Conservation (phyloP, 2,329 filamentous ascomycete species). For the Polytolypa hystricis region DNA sequence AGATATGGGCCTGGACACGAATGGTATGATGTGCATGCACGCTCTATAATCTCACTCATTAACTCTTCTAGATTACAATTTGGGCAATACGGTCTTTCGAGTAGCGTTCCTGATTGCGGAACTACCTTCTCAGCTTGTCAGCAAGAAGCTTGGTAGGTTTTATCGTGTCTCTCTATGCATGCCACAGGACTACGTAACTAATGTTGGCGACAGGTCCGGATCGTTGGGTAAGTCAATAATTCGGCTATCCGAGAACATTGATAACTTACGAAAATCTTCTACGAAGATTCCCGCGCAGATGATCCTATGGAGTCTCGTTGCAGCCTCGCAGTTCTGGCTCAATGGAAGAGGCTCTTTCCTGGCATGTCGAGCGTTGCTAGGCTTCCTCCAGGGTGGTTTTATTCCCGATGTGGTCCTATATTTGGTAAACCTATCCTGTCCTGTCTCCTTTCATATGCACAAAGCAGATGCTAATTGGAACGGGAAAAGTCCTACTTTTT, state of each 20-base stretch:
- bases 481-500: constrained; percentile 14
- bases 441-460: no score
- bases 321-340: constrained; percentile 35
- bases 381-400: constrained; percentile 35
- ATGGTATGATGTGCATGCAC: constrained; percentile 13
- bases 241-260: neutral
- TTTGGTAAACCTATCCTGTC: neutral
- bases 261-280: neutral
- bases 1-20: constrained; percentile 20
- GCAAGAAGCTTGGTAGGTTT: constrained; percentile 36
- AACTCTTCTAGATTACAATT: constrained; percentile 4
- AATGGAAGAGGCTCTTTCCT: constrained; percentile 30
- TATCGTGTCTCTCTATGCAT: no score
- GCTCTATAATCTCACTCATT: neutral
- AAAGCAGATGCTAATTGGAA: constrained; percentile 4
- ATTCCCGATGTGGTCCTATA: constrained; percentile 27
- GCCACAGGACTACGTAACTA: no score
- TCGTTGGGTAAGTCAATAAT: constrained; percentile 29
- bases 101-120: constrained; percentile 43
- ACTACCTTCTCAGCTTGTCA: constrained; percentile 47
- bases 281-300: constrained; percentile 42
- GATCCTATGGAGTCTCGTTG: constrained; percentile 40
- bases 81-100: constrained; percentile 46
- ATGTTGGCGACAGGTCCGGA: constrained; percentile 41
- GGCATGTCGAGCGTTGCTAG: constrained; percentile 32